Conservation (phyloP, 1,139 yeast genomes). For the Geotrichum reessii region DNA sequence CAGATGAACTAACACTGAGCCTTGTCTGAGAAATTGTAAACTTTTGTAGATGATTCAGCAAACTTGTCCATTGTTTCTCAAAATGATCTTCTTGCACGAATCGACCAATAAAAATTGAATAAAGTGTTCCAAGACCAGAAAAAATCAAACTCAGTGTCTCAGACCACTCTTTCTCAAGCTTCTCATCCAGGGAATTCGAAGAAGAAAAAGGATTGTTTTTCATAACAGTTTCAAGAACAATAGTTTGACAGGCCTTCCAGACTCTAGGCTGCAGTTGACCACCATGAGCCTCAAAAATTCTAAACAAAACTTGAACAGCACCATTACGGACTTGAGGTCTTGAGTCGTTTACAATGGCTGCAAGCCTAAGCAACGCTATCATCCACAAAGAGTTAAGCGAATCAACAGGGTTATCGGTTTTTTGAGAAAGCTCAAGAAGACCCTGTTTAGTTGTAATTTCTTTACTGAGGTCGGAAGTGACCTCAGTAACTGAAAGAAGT, state of each 20-base stretch:
- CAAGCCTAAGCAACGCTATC: slow-evolving; percentile 55
- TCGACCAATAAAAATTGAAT: slow-evolving; percentile 41
- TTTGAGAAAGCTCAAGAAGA: slow-evolving; percentile 6
- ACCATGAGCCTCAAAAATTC: slow-evolving; percentile 78
- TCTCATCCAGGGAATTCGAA: slow-evolving; percentile 15
- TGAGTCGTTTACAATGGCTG: slow-evolving; percentile 55
- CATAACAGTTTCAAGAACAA: slow-evolving; percentile 37
- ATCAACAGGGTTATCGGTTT: slow-evolving; percentile 13
- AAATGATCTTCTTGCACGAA: slow-evolving; percentile 29
- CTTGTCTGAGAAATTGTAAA: slow-evolving; percentile 39
- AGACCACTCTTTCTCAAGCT: slow-evolving; percentile 42
- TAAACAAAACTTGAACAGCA: slow-evolving; percentile 78
- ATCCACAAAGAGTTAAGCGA: slow-evolving; percentile 48
- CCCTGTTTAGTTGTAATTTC: slow-evolving; percentile 12
- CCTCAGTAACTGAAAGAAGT: slow-evolving; percentile 3
- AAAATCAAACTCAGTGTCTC: slow-evolving; percentile 55
- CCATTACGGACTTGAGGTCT: slow-evolving; percentile 85
- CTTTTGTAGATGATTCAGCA: slow-evolving; percentile 45
- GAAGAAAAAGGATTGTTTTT: slow-evolving; percentile 25
- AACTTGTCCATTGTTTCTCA: slow-evolving; percentile 44
- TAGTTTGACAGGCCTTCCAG: slow-evolving; percentile 36
- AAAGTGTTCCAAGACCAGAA: slow-evolving; percentile 54
- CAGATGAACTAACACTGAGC: slow-evolving; percentile 46
- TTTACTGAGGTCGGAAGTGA: slow-evolving; percentile 6
- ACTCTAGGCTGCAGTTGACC: slow-evolving; percentile 40